Base-by-base conservation (phyloP, 495 filamentous ascomycete genomes). In the Symbiotaphrina buchneri region DNA sequence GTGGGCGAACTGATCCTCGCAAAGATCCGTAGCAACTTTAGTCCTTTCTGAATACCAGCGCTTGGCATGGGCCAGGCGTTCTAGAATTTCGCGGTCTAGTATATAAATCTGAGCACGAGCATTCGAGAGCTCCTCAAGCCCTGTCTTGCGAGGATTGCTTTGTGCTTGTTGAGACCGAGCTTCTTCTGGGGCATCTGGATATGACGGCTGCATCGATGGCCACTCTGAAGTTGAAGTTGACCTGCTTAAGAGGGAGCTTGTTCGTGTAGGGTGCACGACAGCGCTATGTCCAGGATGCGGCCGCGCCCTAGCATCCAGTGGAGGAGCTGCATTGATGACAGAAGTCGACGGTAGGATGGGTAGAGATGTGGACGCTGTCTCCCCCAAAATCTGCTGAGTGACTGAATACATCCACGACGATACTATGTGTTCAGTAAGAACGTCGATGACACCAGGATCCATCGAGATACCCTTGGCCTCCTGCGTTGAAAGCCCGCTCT, bases 341-440 rank as follows among this genome's bases (percentile, higher is more conserved):
- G 6, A 10, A 10, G 68, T 61, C 10, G 68, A 71, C 10, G 71
- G 61, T 2, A 71, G 65, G 18, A 81, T 71, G 1, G 65, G 59
- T 6, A 81, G 53, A 4, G 65, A 55, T 22, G 71, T 68, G 5
- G 77, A 78, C 3, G 62, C 63, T 0, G 78, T 91, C 42, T 81
- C 76, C 5, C 66, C 61, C 4, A 92, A 54, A 15, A 92, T 67
- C 38, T 84, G 76, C 41, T 75, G 68, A 6, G 72, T 61, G 16
- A 77, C 72, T 17, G 75, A 69, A 45, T 81, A 92, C 6, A 68
- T 74, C 65, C 85, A 94, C 0, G 81, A 82, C 4, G 71, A 71
- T 6, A 92, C 71, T 3, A 94, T 44, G 41, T 87, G 82, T 42
- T 83, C 75, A 27, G 87, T 65, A 10, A 81, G 50, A 37, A 69